Conservation (phyloP, 139 green algal genomes). For the Chlorella sp. region DNA sequence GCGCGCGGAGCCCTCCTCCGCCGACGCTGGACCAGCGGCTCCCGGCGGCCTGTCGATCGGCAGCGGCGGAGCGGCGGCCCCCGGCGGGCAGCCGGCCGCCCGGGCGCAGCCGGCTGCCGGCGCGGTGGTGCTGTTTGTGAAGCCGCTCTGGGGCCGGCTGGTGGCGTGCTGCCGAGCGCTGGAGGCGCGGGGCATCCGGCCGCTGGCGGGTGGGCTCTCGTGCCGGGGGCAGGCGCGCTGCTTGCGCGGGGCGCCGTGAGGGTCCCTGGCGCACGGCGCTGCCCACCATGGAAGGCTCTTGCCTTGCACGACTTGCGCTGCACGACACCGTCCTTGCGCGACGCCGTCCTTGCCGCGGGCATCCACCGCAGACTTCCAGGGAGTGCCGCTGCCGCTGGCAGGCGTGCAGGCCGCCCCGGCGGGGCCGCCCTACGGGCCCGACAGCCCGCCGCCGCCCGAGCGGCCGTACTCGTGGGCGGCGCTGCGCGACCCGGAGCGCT, state of each 20-base stretch:
- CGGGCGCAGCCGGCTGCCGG: background rate
- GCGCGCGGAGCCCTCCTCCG: background rate
- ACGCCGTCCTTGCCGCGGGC: background rate
- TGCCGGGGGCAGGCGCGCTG: too few species aligned
- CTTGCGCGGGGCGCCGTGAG: too few species aligned
- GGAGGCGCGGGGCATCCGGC: background rate
- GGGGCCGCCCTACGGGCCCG: too few species aligned
- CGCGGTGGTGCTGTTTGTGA: constrained; percentile 3
- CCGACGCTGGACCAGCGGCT: background rate
- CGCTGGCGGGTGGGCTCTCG: background rate
- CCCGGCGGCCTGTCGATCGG: too few species aligned
- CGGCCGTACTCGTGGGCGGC: too few species aligned
- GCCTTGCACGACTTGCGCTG: background rate
- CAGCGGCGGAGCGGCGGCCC: background rate
- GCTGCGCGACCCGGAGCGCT: too few species aligned
- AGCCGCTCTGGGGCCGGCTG: constrained; percentile 19
- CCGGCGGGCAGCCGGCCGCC: background rate
- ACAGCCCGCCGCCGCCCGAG: too few species aligned
- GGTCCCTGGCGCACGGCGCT: background rate
- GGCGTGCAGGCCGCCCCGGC: too few species aligned
- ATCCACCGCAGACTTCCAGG: background rate
- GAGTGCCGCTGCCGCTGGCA: background rate
- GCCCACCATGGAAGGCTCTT: background rate
- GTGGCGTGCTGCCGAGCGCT: background rate
- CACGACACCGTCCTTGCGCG: background rate